phyloP scores from a whole-genome alignment of 768 basidiomycete genomes.

The Mrakia frigida region DNA sequence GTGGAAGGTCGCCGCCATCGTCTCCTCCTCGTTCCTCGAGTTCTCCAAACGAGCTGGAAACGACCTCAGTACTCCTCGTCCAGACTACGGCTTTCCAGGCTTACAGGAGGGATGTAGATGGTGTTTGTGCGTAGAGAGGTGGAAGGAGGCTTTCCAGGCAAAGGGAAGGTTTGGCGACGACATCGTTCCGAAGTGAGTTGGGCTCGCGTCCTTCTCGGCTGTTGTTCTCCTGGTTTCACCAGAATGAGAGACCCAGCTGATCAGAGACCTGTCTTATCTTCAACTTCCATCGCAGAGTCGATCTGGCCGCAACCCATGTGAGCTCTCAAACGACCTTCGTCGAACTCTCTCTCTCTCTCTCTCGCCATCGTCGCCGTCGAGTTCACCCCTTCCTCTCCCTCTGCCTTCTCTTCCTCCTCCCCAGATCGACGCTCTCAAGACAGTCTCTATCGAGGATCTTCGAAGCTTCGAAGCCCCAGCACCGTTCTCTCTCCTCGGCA shows the following conservation, averaged over 20 bases:
- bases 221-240: neutral
- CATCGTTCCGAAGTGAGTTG: constrained; percentile 26
- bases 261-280: neutral
- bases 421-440: constrained; percentile 29
- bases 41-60: constrained; percentile 25
- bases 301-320: constrained; percentile 21
- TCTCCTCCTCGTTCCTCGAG: constrained; percentile 21
- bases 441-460: constrained; percentile 15
- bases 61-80: constrained; percentile 25
- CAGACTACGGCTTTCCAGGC: constrained; percentile 20
- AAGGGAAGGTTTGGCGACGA: constrained; percentile 14
- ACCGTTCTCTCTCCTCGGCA: neutral
- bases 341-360: neutral
- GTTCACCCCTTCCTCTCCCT: too few species aligned
- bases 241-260: neutral
- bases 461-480: neutral
- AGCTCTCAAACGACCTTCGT: neutral
- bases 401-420: neutral
- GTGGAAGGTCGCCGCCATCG: constrained; percentile 11
- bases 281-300: neutral
- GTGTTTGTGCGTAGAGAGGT: constrained; percentile 28
- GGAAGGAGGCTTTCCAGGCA: constrained; percentile 31
- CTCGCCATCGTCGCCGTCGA: too few species aligned
- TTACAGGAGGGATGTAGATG: constrained; percentile 24
- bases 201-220: neutral